Evolutionary conservation across 352 stramenopile genomes (phyloP), one percentile per base, ranked within the genome.

Genomic region (Pythium phragmiticola): DNA sequence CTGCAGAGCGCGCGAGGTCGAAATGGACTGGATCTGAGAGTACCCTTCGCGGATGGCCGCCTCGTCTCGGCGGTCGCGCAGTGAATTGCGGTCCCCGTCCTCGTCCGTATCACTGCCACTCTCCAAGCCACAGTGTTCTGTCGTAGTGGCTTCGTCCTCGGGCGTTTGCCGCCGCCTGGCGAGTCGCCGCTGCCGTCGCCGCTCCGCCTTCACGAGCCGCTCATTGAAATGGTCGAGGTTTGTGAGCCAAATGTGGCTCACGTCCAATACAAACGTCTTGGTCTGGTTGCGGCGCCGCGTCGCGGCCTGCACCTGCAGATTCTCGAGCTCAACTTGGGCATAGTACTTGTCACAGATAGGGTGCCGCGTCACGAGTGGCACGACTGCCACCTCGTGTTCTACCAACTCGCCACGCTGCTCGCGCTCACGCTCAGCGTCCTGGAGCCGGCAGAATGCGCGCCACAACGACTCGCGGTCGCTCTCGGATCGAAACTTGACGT

Each of bases 211-310:
- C 33, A 68, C 47, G 55, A 71, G 57, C 39, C 69, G 75, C 28
- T 81, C 74, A 51, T 92, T 88, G 59, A 96, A 92, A 63, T 96
- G 88, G 49, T 92, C 80, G 33, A 97, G 75, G 63, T 97, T 96
- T 11, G 88, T 94, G 53, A 97, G 81, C 90, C 90, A 97, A 33
- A 97, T 71, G 62, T 90, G 84, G 65, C 96, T 91, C 42, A 97
- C 90, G 61, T 97, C 86, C 19, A 92, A 85, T 23, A 96, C 73
- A 57, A 96, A 97, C 11, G 75, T 73, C 63, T 92, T 94, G 54
- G 74, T 79, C 23, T 88, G 72, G 74, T 95, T 93, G 8, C 78
- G 74, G 19, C 80, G 78, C 28, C 82, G 73, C 9, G 89, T 92
- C 23, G 82, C 73, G 1, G 82, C 74, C 47, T 82, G 71, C 14